Percentiles rank a stretch among this genome's conserved stretches.
These are phyloP conservation scores for Endothia cerciana DNA, from an alignment of 2,329 filamentous ascomycete genomes.

Conservation along the genomic window DNA sequence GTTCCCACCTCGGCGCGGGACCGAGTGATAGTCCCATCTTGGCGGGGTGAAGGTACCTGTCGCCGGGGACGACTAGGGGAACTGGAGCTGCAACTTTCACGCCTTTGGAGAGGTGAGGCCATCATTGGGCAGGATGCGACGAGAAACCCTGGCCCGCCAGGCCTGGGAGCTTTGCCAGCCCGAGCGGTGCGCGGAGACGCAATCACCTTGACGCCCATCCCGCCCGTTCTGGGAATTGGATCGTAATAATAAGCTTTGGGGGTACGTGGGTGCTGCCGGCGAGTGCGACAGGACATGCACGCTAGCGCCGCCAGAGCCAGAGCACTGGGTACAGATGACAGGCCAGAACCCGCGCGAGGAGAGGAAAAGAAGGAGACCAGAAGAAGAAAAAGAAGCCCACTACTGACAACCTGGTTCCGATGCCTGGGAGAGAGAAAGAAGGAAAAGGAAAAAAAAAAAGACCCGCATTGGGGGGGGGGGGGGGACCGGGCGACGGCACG, in stretches of 20 bases:
- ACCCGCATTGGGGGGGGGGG: constrained; percentile 9
- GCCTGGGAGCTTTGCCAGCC: too few species aligned
- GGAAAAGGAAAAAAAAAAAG: neutral
- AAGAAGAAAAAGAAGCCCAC: neutral
- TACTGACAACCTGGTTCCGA: too few species aligned
- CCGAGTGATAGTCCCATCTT: constrained; percentile 7
- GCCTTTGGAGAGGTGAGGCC: neutral
- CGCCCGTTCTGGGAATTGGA: neutral
- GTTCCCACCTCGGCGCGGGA: constrained; percentile 2
- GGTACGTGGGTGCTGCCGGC: constrained; percentile 18
- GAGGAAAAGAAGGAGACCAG: neutral
- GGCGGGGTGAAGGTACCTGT: neutral
- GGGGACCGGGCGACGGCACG: constrained; percentile 7
- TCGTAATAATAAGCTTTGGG: constrained; percentile 7
- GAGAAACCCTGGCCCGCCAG: constrained; percentile 1
- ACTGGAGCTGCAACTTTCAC: neutral
- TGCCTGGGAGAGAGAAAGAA: neutral
- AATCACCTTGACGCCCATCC: constrained; percentile 1
- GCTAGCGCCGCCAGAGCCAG: constrained; percentile 23
- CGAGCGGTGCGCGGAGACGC: neutral
- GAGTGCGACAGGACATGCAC: constrained; percentile 23
- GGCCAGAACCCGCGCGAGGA: neutral
- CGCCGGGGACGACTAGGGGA: too few species aligned
- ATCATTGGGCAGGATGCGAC: constrained; percentile 22
- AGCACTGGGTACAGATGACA: constrained; percentile 13